Conservation (phyloP, 2,329 filamentous ascomycete genomes). For the Chaetomium globosum region DNA sequence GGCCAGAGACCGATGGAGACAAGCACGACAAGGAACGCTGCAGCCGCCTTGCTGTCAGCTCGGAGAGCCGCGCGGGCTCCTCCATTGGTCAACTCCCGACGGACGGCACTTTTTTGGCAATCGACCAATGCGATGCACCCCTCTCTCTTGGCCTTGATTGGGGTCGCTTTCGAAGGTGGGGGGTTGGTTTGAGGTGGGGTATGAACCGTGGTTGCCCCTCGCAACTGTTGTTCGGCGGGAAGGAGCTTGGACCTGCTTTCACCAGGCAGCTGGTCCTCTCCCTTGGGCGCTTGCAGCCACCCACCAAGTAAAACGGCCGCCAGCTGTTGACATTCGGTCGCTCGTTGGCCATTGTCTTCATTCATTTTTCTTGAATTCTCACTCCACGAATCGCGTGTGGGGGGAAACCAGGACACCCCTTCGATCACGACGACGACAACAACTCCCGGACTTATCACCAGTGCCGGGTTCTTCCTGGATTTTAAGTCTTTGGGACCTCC, state of each 20-base stretch:
- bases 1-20: neutral
- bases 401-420: constrained; percentile 25
- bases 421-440: constrained; percentile 12
- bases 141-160: constrained; percentile 22
- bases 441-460: neutral
- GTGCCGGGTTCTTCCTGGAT: constrained; percentile 16
- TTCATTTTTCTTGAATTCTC: constrained; percentile 7
- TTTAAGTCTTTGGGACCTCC: neutral
- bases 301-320: constrained; percentile 23
- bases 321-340: constrained; percentile 14
- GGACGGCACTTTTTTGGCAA: constrained; percentile 23
- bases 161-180: constrained; percentile 23
- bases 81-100: constrained; percentile 24
- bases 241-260: constrained; percentile 28
- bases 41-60: constrained; percentile 5
- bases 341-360: neutral
- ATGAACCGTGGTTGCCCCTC: constrained; percentile 32
- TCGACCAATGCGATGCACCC: constrained; percentile 19
- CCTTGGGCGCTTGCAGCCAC: neutral
- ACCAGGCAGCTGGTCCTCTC: constrained; percentile 19
- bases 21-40: neutral
- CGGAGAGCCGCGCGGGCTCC: constrained; percentile 16
- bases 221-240: constrained; percentile 28
- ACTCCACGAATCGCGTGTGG: constrained; percentile 32
- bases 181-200: neutral